Evolutionary conservation across 202 grass and related monocot genomes (phyloP).

Genomic region (Carex arenaria): DNA sequence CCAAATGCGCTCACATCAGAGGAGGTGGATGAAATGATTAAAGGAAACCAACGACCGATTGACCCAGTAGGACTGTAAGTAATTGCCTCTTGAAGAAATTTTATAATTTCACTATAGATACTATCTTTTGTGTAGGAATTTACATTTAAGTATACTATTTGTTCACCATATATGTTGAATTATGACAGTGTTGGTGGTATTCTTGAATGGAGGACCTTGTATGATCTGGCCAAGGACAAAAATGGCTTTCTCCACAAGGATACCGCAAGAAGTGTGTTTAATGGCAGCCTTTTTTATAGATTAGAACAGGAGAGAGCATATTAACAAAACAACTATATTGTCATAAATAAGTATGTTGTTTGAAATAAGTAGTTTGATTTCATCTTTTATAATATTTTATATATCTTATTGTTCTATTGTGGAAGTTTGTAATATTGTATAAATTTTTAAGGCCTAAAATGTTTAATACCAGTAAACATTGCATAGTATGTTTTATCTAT

Average conservation of each 20-base stretch:
- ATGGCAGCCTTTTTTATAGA: slow-evolving; percentile 67
- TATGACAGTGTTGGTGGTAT: slow-evolving; percentile 38
- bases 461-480: no score
- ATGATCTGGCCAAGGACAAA: slow-evolving; percentile 57
- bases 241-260: slow-evolving; percentile 78
- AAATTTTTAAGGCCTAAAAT: no score
- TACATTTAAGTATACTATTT: no score
- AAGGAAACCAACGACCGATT: slow-evolving; percentile 39
- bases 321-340: slow-evolving; percentile 16
- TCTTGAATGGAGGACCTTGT: slow-evolving; percentile 68
- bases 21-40: slow-evolving; percentile 48
- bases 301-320: slow-evolving; percentile 53
- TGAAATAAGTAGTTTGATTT: no score
- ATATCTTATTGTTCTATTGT: no score
- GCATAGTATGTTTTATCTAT: no score
- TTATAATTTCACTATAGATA: no score
- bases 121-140: no score
- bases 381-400: no score
- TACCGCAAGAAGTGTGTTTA: slow-evolving; percentile 53
- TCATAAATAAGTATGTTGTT: no score
- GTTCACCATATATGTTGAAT: no score
- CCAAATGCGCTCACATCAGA: slow-evolving; percentile 30
- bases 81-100: not conserved
- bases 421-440: no score
- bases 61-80: slow-evolving; percentile 39